Conservation (phyloP, 192 early-diverging fungal species). For the Piromyces sp. region DNA sequence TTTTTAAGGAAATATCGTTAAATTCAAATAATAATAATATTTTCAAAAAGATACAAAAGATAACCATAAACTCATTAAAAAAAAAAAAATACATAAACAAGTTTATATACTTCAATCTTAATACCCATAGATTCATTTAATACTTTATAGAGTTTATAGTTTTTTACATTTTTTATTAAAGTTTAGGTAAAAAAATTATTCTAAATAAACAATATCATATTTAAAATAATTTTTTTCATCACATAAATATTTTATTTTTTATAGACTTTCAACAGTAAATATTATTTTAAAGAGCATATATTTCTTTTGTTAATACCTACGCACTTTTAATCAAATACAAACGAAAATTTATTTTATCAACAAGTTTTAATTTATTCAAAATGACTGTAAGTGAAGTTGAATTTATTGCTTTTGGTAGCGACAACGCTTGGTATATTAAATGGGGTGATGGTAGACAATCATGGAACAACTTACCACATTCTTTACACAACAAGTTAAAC, state of each 20-base stretch:
- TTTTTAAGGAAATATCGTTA: too few relatives aligned
- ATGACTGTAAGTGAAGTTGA: background rate
- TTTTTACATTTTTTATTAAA: background rate
- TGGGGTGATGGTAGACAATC: background rate
- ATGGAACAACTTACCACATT: background rate
- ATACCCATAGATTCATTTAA: background rate
- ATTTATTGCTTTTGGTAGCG: background rate
- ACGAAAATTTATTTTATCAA: too few relatives aligned
- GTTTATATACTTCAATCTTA: too few relatives aligned
- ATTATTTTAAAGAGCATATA: background rate
- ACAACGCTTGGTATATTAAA: background rate
- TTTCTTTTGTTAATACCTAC: background rate
- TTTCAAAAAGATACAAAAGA: too few relatives aligned
- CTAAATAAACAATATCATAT: too few relatives aligned
- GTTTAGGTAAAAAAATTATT: too few relatives aligned
- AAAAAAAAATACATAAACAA: too few relatives aligned
- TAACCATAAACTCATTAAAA: too few relatives aligned
- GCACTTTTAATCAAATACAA: background rate
- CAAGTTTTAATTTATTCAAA: background rate
- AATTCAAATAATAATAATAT: too few relatives aligned
- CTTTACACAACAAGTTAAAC: background rate
- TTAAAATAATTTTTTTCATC: too few relatives aligned
- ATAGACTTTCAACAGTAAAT: background rate
- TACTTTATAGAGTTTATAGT: background rate
- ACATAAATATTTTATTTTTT: background rate